Conservation (phyloP, 768 basidiomycete species). For the Podaxis pistillaris region DNA sequence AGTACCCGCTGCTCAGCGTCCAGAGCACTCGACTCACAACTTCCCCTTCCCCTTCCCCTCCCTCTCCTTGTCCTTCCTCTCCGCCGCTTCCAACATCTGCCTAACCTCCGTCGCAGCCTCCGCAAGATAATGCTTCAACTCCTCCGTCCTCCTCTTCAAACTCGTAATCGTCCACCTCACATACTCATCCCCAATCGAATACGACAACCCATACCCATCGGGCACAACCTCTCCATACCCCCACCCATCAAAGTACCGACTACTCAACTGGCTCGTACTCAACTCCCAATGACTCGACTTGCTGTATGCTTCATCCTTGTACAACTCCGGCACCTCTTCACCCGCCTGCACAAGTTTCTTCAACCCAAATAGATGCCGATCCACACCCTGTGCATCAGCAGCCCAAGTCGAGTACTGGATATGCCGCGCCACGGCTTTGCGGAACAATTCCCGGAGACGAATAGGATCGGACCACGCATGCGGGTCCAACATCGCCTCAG, state of each 20-base stretch:
- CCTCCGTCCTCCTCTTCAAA: constrained; percentile 49
- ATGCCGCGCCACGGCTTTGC: constrained; percentile 76
- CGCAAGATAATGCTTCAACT: constrained; percentile 66
- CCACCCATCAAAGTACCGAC: constrained; percentile 83
- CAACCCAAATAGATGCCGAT: constrained; percentile 76
- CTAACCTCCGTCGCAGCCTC: constrained; percentile 81
- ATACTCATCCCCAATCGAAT: constrained; percentile 81
- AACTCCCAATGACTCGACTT: constrained; percentile 89
- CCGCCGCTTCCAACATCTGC: constrained; percentile 70
- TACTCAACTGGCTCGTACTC: constrained; percentile 85
- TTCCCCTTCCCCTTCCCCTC: constrained; percentile 19
- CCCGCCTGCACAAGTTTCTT: constrained; percentile 38
- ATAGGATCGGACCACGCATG: constrained; percentile 24
- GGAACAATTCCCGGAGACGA: constrained; percentile 66
- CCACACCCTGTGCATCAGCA: constrained; percentile 83
- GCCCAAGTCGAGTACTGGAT: constrained; percentile 88
- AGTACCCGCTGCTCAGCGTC: too few species aligned
- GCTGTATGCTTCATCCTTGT: constrained; percentile 67
- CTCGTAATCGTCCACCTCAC: constrained; percentile 93
- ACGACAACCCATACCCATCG: constrained; percentile 90
- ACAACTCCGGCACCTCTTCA: constrained; percentile 72
- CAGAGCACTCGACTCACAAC: not conserved
- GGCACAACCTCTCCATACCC: constrained; percentile 96
- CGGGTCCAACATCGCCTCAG: constrained; percentile 75
- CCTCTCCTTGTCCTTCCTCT: constrained; percentile 37